These are phyloP conservation scores for Patellaria atrata DNA, from an alignment of 495 filamentous ascomycete species.

Conservation along the genomic window DNA sequence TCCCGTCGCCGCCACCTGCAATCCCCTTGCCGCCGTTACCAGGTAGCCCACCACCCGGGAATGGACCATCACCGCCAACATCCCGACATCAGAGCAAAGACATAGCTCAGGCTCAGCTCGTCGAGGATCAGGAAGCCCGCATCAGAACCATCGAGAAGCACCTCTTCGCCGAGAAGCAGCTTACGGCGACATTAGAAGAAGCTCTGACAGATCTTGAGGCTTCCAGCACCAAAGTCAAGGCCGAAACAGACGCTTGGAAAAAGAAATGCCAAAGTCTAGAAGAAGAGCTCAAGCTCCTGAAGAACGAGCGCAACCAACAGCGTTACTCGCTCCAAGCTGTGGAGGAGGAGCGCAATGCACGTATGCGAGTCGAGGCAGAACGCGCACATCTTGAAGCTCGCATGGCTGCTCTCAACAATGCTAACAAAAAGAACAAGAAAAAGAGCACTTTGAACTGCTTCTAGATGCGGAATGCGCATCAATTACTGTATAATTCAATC, in stretches of 20 bases:
- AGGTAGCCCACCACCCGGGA: constrained; percentile 27
- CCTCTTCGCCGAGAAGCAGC: constrained; percentile 86
- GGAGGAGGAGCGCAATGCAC: constrained; percentile 81
- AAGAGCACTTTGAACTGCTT: constrained; percentile 96
- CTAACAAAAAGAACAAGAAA: constrained; percentile 84
- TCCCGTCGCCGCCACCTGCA: constrained; percentile 78
- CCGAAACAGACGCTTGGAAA: constrained; percentile 78
- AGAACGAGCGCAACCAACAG: constrained; percentile 52
- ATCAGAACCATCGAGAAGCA: constrained; percentile 96
- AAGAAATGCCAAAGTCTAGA: constrained; percentile 67
- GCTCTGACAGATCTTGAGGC: constrained; percentile 84
- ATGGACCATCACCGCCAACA: constrained; percentile 30
- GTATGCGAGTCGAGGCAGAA: constrained; percentile 77
- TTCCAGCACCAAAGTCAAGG: constrained; percentile 71
- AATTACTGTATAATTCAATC: too few relatives aligned
- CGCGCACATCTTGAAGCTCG: constrained; percentile 78
- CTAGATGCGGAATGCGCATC: too few relatives aligned
- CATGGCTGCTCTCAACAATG: constrained; percentile 49
- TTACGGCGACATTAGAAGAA: constrained; percentile 87
- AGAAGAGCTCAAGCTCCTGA: constrained; percentile 57
- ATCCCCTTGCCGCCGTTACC: constrained; percentile 94
- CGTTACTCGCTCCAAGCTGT: constrained; percentile 82
- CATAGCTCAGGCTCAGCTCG: constrained; percentile 52
- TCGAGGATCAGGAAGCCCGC: constrained; percentile 88
- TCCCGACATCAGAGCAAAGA: constrained; percentile 70